Conservation (phyloP, 1,139 yeast genomes). For the Magnusiomyces tetraspermus region DNA sequence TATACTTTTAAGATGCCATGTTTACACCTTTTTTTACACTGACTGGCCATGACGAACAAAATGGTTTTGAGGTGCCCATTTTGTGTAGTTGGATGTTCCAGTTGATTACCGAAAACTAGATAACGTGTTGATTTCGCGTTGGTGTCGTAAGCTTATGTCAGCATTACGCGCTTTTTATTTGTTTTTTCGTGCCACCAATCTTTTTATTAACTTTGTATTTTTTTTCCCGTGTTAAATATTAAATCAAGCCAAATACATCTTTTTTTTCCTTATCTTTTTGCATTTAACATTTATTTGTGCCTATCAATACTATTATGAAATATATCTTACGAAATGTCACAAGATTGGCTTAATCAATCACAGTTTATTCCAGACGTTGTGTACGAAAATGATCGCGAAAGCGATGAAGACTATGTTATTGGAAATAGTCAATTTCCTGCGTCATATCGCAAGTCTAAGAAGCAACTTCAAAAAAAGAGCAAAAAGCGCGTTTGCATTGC, state of each 20-base stretch:
- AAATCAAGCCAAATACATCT: neutral
- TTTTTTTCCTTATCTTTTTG: neutral
- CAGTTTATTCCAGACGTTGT: conserved; percentile 1
- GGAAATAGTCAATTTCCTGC: conserved; percentile 4
- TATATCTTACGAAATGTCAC: neutral
- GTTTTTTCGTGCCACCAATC: neutral
- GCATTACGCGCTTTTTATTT: neutral
- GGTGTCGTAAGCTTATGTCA: neutral
- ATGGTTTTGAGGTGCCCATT: no score
- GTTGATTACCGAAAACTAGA: neutral
- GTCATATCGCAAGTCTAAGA: neutral
- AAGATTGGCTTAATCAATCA: neutral
- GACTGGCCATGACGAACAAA: no score
- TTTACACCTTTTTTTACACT: no score
- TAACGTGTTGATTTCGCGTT: conserved; percentile 1
- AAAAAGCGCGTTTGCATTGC: neutral
- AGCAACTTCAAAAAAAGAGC: neutral
- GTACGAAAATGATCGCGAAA: conserved; percentile 3
- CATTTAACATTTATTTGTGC: no score
- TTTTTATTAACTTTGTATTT: neutral
- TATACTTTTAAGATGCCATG: no score
- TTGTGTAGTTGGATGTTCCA: neutral
- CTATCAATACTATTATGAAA: no score
- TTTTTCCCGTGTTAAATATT: neutral
- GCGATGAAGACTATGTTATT: conserved; percentile 5